Conservation (phyloP, 257 asterid genomes). For the Galeopsis tetrahit region DNA sequence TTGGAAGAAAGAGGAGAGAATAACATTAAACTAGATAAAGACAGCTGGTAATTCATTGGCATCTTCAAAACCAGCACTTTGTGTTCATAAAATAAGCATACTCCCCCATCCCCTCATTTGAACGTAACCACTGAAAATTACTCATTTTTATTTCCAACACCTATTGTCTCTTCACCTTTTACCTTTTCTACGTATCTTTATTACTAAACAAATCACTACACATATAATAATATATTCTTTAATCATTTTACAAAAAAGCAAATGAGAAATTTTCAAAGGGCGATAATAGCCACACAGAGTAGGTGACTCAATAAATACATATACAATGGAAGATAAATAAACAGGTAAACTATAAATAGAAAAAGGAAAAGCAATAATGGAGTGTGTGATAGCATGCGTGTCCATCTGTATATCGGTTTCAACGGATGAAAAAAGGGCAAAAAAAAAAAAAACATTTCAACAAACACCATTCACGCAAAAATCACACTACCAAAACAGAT, state of each 20-base stretch:
- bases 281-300: conserved; percentile 40
- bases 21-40: conserved; percentile 12
- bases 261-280: no score
- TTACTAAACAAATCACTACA: no score
- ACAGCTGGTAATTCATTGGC: conserved; percentile 48
- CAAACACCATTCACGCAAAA: conserved; percentile 21
- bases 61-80: conserved; percentile 28
- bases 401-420: conserved; percentile 34
- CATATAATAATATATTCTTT: no score
- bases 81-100: conserved; percentile 33
- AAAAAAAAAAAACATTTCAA: conserved; percentile 6
- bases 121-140: no score
- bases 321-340: conserved; percentile 34
- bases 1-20: conserved; percentile 4
- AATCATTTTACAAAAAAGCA: no score
- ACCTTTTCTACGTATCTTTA: no score
- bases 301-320: conserved; percentile 41
- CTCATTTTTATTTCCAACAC: no score
- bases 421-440: conserved; percentile 3
- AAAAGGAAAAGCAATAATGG: conserved; percentile 39
- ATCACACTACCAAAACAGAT: conserved; percentile 47
- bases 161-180: no score
- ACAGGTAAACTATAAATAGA: conserved; percentile 24
- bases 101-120: no score
- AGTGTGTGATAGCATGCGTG: conserved; percentile 41